Evolutionary conservation across 768 basidiomycete species (phyloP).

Genomic region (Hebeloma cylindrosporum): DNA sequence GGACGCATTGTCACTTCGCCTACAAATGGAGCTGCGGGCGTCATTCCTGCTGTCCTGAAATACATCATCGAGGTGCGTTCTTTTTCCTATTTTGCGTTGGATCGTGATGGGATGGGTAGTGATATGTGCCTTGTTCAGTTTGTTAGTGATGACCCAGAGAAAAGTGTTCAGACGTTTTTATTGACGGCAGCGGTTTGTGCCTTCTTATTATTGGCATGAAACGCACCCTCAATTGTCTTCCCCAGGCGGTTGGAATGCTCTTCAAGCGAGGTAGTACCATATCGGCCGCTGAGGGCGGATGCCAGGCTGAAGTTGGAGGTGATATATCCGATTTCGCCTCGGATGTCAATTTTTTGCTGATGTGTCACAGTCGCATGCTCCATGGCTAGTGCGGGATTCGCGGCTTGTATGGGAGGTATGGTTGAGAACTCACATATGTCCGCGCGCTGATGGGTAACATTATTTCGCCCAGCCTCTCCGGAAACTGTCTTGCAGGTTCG

Average conservation of each 20-base stretch:
- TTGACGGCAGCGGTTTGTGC: conserved; percentile 77
- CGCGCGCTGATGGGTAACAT: background rate
- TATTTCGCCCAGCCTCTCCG: conserved; percentile 55
- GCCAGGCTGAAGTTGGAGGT: conserved; percentile 95
- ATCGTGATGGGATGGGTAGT: conserved; percentile 4
- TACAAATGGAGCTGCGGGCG: conserved; percentile 91
- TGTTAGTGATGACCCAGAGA: conserved; percentile 87
- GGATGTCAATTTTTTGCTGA: background rate
- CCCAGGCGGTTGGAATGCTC: conserved; percentile 86
- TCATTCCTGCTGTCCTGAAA: conserved; percentile 91
- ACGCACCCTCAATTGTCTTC: conserved; percentile 3
- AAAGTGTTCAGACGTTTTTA: conserved; percentile 85
- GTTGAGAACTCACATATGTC: conserved; percentile 4
- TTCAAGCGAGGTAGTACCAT: conserved; percentile 98
- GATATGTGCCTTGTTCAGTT: conserved; percentile 48
- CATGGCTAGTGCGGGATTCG: conserved; percentile 93
- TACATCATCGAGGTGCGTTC: conserved; percentile 73
- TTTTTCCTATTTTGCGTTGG: background rate
- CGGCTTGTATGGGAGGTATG: conserved; percentile 89
- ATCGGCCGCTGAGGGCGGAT: conserved; percentile 93
- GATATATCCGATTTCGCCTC: conserved; percentile 2
- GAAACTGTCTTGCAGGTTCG: conserved; percentile 77
- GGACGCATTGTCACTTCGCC: conserved; percentile 95
- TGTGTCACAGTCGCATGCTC: conserved; percentile 74
- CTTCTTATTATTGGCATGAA: background rate